Base-by-base conservation (phyloP, 2,329 filamentous ascomycete species). In the Ascocoryne sarcoides region DNA sequence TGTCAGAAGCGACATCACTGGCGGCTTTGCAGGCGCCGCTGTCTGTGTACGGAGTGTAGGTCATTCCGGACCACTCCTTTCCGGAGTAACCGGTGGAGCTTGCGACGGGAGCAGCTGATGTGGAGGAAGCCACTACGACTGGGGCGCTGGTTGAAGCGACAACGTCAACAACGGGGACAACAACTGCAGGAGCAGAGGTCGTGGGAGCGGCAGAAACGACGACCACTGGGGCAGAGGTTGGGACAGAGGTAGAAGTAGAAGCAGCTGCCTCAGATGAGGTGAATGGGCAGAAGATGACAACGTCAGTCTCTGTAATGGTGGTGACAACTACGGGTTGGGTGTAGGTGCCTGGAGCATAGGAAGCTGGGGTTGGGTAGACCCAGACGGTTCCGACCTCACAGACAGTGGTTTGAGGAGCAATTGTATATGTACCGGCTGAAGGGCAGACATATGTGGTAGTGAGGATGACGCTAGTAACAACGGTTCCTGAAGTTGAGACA, bases 391-490 rank as follows among this genome's bases (percentile, higher is more conserved):
- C 69, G 52, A 66, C 64, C 42, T 68, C 63, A 50, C 77, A 69
- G 23, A 67, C 69, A 51, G 77, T 82, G 59, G 78, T 83, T 59
- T 71, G 70, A 42, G 82, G 77, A 50, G 71, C 78, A 53, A 88
- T 79, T 59, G 79, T 86, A 72, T 86, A 88, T 42, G 79, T 85
- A 61, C 83, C 83, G 56, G 81, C 69, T 36, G 68, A 69, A 47
- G 82, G 81, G 78, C 82, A 87, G 58, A 82, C 73, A 58, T 80
- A 85, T 57, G 77, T 79, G 57, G 82, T 87, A 54, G 68, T 75
- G 64, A 73, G 67, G 56, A 86, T 75, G 54, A 79, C 68, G 66
- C 72, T 83, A 65, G 77, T 84, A 43, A 75, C 73, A 37, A 75
- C 73, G 50, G 73, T 72, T 48, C 63, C 65, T 42, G 61, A 65